These are phyloP conservation scores for Nicotiana knightiana DNA, from an alignment of 257 asterid species.

Conservation along the genomic window DNA sequence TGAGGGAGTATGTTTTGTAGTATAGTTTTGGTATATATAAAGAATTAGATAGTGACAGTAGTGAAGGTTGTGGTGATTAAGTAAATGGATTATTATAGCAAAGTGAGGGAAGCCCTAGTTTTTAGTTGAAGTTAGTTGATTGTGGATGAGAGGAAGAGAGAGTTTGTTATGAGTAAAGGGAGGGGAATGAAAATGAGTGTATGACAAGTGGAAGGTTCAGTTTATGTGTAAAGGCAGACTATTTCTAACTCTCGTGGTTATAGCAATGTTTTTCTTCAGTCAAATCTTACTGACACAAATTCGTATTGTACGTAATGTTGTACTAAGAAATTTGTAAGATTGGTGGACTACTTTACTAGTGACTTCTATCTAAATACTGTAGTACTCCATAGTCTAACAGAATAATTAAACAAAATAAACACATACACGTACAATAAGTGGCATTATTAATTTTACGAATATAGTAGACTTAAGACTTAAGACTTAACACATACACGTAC, in stretches of 20 bases:
- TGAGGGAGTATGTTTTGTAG: background rate
- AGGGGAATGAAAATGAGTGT: slow-evolving; percentile 22
- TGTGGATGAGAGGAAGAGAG: slow-evolving; percentile 42
- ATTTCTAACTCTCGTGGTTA: slow-evolving; percentile 34
- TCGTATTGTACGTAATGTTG: background rate
- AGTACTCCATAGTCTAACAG: background rate
- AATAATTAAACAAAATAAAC: too few relatives aligned
- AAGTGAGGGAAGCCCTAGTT: slow-evolving; percentile 54
- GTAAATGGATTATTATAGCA: slow-evolving; percentile 18
- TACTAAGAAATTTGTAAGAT: background rate
- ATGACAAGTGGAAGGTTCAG: slow-evolving; percentile 29
- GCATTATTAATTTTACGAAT: too few relatives aligned
- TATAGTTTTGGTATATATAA: background rate
- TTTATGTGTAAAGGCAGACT: slow-evolving; percentile 28
- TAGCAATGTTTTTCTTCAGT: background rate
- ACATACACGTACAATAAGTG: too few relatives aligned
- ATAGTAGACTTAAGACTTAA: too few relatives aligned
- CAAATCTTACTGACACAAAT: background rate
- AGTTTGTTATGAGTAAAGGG: slow-evolving; percentile 16
- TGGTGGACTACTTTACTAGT: background rate
- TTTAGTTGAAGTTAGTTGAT: slow-evolving; percentile 39
- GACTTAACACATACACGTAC: too few relatives aligned
- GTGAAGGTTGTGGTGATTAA: slow-evolving; percentile 17
- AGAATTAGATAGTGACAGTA: slow-evolving; percentile 21
- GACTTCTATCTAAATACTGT: background rate